These are phyloP conservation scores for Saussurea involucrata DNA, from an alignment of 129 eudicot species.

Conservation along the genomic window DNA sequence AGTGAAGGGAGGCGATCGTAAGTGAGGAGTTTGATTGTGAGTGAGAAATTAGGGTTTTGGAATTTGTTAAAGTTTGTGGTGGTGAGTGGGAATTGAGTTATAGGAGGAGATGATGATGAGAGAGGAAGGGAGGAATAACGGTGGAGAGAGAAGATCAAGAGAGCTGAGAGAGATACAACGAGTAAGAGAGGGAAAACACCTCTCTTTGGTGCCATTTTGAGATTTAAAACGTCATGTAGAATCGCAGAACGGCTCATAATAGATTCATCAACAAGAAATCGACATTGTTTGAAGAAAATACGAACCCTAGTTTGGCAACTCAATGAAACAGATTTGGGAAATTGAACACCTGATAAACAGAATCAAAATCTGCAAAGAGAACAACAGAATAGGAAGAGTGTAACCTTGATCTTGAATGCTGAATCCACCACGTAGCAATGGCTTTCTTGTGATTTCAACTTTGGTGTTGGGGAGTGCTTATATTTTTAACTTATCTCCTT, in stretches of 20 bases:
- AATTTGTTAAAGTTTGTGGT: slow-evolving; percentile 2
- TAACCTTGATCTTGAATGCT: slow-evolving; percentile 23
- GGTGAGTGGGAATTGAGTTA: slow-evolving; percentile 31
- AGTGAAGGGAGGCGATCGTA: slow-evolving; percentile 80
- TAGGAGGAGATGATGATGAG: slow-evolving; percentile 29
- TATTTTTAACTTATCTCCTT: too few species aligned
- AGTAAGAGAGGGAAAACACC: slow-evolving; percentile 37
- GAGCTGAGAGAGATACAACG: slow-evolving; percentile 23
- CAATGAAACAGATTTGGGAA: slow-evolving; percentile 3
- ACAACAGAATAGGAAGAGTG: neutral
- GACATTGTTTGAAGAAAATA: neutral
- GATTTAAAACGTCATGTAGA: slow-evolving; percentile 15
- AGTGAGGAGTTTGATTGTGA: slow-evolving; percentile 77
- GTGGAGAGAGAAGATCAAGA: slow-evolving; percentile 45
- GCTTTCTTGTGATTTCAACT: slow-evolving; percentile 1
- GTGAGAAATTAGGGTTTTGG: slow-evolving; percentile 42
- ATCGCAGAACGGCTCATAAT: neutral
- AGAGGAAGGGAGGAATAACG: slow-evolving; percentile 41
- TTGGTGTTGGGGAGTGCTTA: too few species aligned
- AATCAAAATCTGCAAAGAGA: neutral
- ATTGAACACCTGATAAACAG: neutral
- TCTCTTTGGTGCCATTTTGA: slow-evolving; percentile 30
- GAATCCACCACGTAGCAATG: neutral
- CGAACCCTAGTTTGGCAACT: slow-evolving; percentile 3
- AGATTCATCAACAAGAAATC: slow-evolving; percentile 1